A percentile compares a stretch with the other conserved stretches of the same genome.
These are phyloP conservation scores for Diaporthe nobilis DNA, from an alignment of 2,329 filamentous ascomycete genomes.

Conservation along the genomic window DNA sequence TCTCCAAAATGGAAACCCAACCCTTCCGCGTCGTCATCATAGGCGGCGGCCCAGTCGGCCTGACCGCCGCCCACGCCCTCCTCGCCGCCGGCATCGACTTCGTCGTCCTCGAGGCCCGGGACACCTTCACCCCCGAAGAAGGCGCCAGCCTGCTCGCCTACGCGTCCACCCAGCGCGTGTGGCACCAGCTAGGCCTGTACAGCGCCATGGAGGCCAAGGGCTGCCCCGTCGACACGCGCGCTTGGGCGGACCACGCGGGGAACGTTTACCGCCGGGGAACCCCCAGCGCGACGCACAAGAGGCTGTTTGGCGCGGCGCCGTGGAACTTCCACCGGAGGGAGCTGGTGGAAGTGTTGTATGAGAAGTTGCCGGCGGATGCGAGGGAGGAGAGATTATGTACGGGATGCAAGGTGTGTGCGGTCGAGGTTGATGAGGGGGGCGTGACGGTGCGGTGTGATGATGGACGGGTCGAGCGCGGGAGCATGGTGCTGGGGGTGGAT, in stretches of 20 bases:
- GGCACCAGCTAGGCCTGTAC: constrained; percentile 20
- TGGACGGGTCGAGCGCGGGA: constrained; percentile 47
- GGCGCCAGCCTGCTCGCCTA: constrained; percentile 32
- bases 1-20: neutral
- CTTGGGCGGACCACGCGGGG: neutral
- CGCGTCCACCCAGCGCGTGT: constrained; percentile 26
- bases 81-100: constrained; percentile 53
- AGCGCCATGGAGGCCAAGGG: neutral
- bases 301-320: constrained; percentile 20
- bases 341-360: constrained; percentile 23
- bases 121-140: constrained; percentile 19
- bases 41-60: constrained; percentile 50
- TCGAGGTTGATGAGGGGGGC: constrained; percentile 21
- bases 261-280: neutral
- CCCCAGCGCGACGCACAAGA: neutral
- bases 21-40: constrained; percentile 46
- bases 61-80: constrained; percentile 49
- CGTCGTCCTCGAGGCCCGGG: constrained; percentile 52
- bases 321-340: constrained; percentile 26
- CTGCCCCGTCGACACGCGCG: constrained; percentile 12
- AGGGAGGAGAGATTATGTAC: neutral
- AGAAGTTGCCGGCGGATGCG: neutral
- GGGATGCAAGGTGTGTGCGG: neutral
- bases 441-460: constrained; percentile 33
- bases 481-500: constrained; percentile 58